Evolutionary conservation across 495 filamentous ascomycete species (phyloP), one percentile per base, ranked within the genome.

Genomic region (Penicillium riverlandense): DNA sequence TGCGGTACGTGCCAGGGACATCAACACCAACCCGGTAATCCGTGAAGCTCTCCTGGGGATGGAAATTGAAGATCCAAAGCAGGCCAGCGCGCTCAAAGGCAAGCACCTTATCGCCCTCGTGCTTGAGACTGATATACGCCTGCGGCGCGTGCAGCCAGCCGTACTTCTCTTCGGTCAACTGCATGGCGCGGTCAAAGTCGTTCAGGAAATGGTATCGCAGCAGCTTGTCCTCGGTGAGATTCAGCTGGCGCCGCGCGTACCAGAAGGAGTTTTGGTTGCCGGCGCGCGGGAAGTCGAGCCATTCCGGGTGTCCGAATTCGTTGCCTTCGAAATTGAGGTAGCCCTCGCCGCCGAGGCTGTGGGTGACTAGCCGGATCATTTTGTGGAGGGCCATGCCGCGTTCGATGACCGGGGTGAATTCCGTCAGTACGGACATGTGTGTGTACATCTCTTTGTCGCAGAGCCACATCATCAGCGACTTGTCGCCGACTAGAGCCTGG

Each of bases 271-370:
- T 96, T 57, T 84, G 68, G 74, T 98, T 98, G 37, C 94, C 92
- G 48, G 77, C 90, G 29, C 92, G 85, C 9, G 92, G 92, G 67
- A 98, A 98, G 63, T 98, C 92, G 43, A 98, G 88, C 92, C 92
- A 98, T 71, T 98, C 92, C 0, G 92, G 92, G 63, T 98, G 92
- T 1, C 92, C 92, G 63, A 98, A 98, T 63, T 98, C 92, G 65
- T 98, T 98, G 48, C 91, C 92, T 66, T 95, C 89, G 56, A 98
- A 98, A 69, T 96, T 97, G 41, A 97, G 88, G 56, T 94, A 98
- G 33, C 90, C 92, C 66, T 98, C 92, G 49, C 92, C 92, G 40
- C 94, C 92, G n/a, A 98, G 79, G 29, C 72, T 80, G 66, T 98
- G 94, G 15, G 92, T 98, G 43, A 97, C 69, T 7, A 97, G 79